A percentile compares a stretch with the other conserved stretches of the same genome.
phyloP scores from a whole-genome alignment of 192 early-diverging fungal species.

The Dispira simplex region DNA sequence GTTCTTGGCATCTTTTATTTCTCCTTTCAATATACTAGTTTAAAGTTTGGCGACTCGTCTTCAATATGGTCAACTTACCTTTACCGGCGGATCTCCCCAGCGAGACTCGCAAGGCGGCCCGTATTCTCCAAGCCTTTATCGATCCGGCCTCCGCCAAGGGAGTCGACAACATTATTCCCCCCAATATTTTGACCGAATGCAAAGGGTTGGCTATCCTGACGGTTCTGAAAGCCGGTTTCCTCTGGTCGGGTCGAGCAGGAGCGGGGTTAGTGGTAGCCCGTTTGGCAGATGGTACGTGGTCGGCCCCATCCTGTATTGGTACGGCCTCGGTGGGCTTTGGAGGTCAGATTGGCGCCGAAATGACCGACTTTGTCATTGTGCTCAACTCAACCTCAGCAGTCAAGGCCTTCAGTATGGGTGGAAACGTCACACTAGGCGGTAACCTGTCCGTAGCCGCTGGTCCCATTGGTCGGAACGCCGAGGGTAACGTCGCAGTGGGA shows the following conservation, averaged over 20 bases:
- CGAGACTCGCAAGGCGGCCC: slow-evolving; percentile 48
- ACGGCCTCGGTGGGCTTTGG: slow-evolving; percentile 79
- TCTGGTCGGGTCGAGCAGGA: slow-evolving; percentile 79
- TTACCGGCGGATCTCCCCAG: slow-evolving; percentile 41
- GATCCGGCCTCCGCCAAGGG: slow-evolving; percentile 30
- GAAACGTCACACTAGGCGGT: slow-evolving; percentile 81
- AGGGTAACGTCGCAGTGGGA: slow-evolving; percentile 58
- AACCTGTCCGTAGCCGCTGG: slow-evolving; percentile 77
- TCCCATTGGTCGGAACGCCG: slow-evolving; percentile 70
- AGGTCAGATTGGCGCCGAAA: slow-evolving; percentile 72
- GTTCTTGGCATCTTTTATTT: too few relatives aligned
- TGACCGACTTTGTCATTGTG: slow-evolving; percentile 86
- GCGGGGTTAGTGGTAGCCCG: slow-evolving; percentile 78
- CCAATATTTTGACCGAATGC: slow-evolving; percentile 46
- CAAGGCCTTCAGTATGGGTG: slow-evolving; percentile 67
- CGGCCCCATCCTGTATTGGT: slow-evolving; percentile 74
- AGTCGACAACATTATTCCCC: slow-evolving; percentile 51
- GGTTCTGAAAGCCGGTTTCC: slow-evolving; percentile 87
- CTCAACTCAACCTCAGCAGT: slow-evolving; percentile 76
- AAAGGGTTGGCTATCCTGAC: slow-evolving; percentile 89
- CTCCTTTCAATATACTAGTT: too few relatives aligned
- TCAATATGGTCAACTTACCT: slow-evolving; percentile 29
- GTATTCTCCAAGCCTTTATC: slow-evolving; percentile 51
- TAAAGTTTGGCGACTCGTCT: not conserved
- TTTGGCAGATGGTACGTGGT: slow-evolving; percentile 53